Evolutionary conservation across 148 eudicot species (phyloP).

Genomic region (Silene uniflora): DNA sequence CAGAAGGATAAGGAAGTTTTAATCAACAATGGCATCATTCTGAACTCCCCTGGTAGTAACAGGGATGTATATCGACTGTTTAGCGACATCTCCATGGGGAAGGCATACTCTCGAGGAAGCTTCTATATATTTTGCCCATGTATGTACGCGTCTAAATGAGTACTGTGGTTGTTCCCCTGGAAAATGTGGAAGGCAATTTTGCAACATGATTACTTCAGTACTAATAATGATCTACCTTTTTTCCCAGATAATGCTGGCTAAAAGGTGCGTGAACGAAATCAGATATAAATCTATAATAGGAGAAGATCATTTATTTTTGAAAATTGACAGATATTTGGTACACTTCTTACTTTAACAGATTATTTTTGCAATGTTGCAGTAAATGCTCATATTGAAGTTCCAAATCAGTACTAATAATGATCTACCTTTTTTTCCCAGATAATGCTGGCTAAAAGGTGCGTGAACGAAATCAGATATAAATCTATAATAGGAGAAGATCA

Average conservation of each 20-base stretch:
- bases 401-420: conserved; percentile 11
- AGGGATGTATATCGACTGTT: conserved; percentile 29
- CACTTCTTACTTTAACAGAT: neutral
- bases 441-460: neutral
- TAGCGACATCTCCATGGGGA: conserved; percentile 33
- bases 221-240: conserved; percentile 8
- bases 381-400: no score
- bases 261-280: neutral
- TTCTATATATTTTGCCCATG: conserved; percentile 36
- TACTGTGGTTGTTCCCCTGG: conserved; percentile 27
- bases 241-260: neutral
- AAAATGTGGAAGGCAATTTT: conserved; percentile 39
- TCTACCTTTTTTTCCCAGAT: neutral
- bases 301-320: neutral
- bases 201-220: conserved; percentile 36
- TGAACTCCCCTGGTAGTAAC: conserved; percentile 34
- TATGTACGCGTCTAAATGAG: conserved; percentile 26
- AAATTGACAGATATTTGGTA: neutral
- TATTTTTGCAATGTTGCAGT: neutral
- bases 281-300: neutral
- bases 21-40: conserved; percentile 31
- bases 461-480: neutral
- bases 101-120: conserved; percentile 25
- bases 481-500: neutral
- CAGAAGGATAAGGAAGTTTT: conserved; percentile 31